Percentiles rank a stretch among this genome's conserved stretches.
Conservation (phyloP, 2,329 filamentous ascomycete species). For the Colletotrichum cordylinicola region DNA sequence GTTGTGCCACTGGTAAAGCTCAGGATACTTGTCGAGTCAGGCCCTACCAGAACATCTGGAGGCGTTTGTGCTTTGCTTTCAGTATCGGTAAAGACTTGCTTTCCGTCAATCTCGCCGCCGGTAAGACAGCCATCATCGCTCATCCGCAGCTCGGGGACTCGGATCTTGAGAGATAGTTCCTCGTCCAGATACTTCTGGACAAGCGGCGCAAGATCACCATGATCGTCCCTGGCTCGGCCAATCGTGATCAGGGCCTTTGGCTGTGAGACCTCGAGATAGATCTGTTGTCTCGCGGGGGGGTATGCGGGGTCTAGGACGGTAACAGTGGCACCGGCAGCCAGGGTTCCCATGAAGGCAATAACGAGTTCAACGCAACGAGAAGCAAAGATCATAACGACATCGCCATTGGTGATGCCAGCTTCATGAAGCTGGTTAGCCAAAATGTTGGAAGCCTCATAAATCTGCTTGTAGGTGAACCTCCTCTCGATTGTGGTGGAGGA, state of each 20-base stretch:
- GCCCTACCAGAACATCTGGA: slow-evolving; percentile 80
- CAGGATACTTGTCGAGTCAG: slow-evolving; percentile 81
- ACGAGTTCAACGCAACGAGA: neutral
- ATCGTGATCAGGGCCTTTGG: slow-evolving; percentile 72
- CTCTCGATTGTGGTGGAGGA: slow-evolving; percentile 46
- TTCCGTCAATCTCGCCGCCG: slow-evolving; percentile 69
- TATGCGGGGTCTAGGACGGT: slow-evolving; percentile 80
- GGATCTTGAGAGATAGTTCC: slow-evolving; percentile 73
- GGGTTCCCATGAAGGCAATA: slow-evolving; percentile 47
- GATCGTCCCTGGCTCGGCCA: slow-evolving; percentile 73
- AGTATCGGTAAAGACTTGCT: slow-evolving; percentile 68
- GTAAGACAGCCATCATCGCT: slow-evolving; percentile 72
- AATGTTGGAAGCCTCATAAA: slow-evolving; percentile 82
- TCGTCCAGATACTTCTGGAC: slow-evolving; percentile 67
- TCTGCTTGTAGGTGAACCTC: slow-evolving; percentile 85
- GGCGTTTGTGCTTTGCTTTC: slow-evolving; percentile 57
- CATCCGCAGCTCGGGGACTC: slow-evolving; percentile 77
- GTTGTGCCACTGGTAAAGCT: slow-evolving; percentile 78
- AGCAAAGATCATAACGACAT: slow-evolving; percentile 76
- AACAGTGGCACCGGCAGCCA: slow-evolving; percentile 73
- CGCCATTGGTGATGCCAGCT: slow-evolving; percentile 75
- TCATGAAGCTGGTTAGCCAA: slow-evolving; percentile 80
- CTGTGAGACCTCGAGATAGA: neutral
- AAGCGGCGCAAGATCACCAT: slow-evolving; percentile 31
- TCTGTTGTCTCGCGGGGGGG: slow-evolving; percentile 75